A percentile compares a stretch with the other conserved stretches of the same genome.
These are phyloP conservation scores for Bryopsis sp. DNA, from an alignment of 139 green algal genomes.

Conservation along the genomic window DNA sequence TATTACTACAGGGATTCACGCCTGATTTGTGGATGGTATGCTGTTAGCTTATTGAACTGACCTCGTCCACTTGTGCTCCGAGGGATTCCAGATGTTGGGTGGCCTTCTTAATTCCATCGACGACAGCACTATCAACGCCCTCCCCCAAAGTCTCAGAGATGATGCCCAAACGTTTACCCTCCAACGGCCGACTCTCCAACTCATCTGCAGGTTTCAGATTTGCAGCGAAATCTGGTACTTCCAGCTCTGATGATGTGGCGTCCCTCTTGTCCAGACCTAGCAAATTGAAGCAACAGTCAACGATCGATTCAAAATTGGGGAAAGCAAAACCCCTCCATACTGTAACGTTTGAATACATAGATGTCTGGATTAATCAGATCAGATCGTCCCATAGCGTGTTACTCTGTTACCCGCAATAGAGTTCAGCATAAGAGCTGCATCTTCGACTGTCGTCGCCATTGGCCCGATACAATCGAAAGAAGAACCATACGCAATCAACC, in stretches of 20 bases:
- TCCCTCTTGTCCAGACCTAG: slow-evolving; percentile 3
- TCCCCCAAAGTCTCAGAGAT: slow-evolving; percentile 74
- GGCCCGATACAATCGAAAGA: slow-evolving; percentile 85
- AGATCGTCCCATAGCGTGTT: background rate
- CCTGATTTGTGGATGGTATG: too few species aligned
- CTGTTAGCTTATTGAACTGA: too few species aligned
- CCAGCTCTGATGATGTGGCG: background rate
- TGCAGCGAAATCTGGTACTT: slow-evolving; percentile 30
- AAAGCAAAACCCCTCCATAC: too few species aligned
- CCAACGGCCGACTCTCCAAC: slow-evolving; percentile 47
- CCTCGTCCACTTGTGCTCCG: slow-evolving; percentile 65
- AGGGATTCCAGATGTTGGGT: slow-evolving; percentile 58
- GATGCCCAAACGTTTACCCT: slow-evolving; percentile 59
- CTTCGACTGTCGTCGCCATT: slow-evolving; percentile 68
- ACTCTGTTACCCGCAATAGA: slow-evolving; percentile 57
- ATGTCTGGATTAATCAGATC: too few species aligned
- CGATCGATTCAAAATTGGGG: too few species aligned
- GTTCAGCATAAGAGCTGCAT: slow-evolving; percentile 73
- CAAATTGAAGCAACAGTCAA: background rate
- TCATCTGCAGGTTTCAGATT: slow-evolving; percentile 32
- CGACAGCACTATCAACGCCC: slow-evolving; percentile 52
- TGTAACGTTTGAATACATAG: too few species aligned
- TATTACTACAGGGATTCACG: background rate
- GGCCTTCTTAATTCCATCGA: slow-evolving; percentile 36
- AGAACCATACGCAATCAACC: slow-evolving; percentile 90